Evolutionary conservation across 2,329 filamentous ascomycete species (phyloP).

Genomic region (Diaporthe nobilis): DNA sequence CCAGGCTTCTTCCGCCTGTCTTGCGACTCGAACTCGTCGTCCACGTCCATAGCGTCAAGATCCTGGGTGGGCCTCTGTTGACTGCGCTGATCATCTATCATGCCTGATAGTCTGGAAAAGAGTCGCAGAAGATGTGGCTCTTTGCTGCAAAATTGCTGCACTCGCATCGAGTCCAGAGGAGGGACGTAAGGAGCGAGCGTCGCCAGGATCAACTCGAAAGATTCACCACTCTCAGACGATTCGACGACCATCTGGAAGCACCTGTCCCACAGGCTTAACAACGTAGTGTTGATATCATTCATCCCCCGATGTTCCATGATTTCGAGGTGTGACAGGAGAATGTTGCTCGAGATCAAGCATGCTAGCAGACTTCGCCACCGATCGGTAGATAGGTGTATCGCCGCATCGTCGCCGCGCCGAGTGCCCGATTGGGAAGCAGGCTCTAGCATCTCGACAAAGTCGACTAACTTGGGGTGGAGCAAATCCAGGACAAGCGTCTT

Average conservation of each 20-base stretch:
- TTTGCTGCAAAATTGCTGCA: conserved; percentile 56
- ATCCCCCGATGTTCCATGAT: conserved; percentile 64
- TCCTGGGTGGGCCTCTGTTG: conserved; percentile 54
- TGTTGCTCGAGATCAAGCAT: conserved; percentile 60
- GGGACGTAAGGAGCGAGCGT: conserved; percentile 64
- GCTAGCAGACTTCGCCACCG: conserved; percentile 67
- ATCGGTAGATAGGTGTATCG: conserved; percentile 65
- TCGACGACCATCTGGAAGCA: conserved; percentile 57
- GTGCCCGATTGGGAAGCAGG: conserved; percentile 56
- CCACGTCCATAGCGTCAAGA: conserved; percentile 75
- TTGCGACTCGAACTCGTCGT: conserved; percentile 75
- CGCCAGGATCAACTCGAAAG: conserved; percentile 63
- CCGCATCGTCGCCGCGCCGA: conserved; percentile 58
- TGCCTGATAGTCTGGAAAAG: conserved; percentile 56
- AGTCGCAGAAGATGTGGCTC: conserved; percentile 59
- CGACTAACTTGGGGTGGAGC: conserved; percentile 66
- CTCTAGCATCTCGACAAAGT: conserved; percentile 61
- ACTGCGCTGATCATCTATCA: conserved; percentile 50
- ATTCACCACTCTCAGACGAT: conserved; percentile 61
- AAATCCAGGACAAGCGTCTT: conserved; percentile 69
- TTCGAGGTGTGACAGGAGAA: conserved; percentile 63
- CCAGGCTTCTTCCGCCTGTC: conserved; percentile 61
- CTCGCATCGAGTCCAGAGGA: conserved; percentile 53
- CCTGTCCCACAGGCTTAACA: conserved; percentile 59
- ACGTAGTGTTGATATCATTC: conserved; percentile 60